A percentile compares a stretch with the other conserved stretches of the same genome.
These are phyloP conservation scores for Phoma sp. DNA, from an alignment of 2,329 filamentous ascomycete species.

Conservation along the genomic window DNA sequence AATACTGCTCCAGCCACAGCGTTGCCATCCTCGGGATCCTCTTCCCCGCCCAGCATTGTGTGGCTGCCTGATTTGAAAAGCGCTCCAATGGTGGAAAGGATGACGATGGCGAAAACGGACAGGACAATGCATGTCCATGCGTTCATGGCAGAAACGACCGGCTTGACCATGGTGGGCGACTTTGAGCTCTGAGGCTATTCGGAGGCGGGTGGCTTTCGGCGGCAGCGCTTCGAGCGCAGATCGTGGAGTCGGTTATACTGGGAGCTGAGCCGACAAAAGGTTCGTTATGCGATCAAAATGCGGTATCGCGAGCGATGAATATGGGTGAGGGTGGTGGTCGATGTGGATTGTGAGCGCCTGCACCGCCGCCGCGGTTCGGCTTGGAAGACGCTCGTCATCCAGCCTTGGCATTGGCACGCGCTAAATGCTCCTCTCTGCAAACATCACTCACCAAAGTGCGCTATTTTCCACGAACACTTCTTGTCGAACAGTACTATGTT, in stretches of 20 bases:
- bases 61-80: conserved; percentile 82
- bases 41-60: conserved; percentile 78
- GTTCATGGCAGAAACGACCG: conserved; percentile 87
- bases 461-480: no score
- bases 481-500: no score
- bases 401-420: conserved; percentile 3
- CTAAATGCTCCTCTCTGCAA: background rate
- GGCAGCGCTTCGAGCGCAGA: conserved; percentile 18
- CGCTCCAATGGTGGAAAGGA: conserved; percentile 69
- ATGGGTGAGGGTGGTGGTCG: background rate
- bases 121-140: conserved; percentile 89
- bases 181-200: conserved; percentile 15
- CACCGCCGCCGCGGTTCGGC: conserved; percentile 12
- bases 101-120: conserved; percentile 70
- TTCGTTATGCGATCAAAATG: background rate
- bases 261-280: background rate
- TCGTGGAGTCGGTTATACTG: background rate
- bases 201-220: conserved; percentile 22
- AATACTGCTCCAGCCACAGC: conserved; percentile 88
- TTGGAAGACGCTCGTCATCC: conserved; percentile 9
- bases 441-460: background rate
- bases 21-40: conserved; percentile 73
- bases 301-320: conserved; percentile 7
- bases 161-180: conserved; percentile 83
- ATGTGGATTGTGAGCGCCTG: conserved; percentile 7